Percentiles rank a stretch among this genome's conserved stretches.
Conservation (phyloP, 1,284 basidiomycete species). For the Rhodotorula sp. region DNA sequence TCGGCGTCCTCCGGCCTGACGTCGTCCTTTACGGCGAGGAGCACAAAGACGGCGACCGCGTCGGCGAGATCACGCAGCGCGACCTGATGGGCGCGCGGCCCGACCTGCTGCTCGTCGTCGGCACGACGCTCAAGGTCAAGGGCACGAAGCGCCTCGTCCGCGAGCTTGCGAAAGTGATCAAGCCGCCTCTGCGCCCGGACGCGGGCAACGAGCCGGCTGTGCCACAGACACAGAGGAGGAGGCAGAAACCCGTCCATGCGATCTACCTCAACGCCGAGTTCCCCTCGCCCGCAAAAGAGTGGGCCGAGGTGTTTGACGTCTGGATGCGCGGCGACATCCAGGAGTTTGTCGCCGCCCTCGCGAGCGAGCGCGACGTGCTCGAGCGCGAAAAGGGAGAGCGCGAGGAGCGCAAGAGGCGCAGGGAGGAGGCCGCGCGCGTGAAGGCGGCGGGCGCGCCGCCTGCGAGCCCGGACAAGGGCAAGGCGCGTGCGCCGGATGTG, state of each 20-base stretch:
- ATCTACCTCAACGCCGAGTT: constrained; percentile 89
- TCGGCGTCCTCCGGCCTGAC: constrained; percentile 79
- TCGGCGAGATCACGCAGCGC: constrained; percentile 73
- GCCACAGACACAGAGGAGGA: background rate
- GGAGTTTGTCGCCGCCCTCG: constrained; percentile 60
- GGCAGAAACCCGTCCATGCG: constrained; percentile 61
- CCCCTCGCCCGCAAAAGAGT: constrained; percentile 78
- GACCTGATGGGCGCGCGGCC: constrained; percentile 68
- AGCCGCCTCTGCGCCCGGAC: constrained; percentile 37
- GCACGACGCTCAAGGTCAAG: constrained; percentile 84
- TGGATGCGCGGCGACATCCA: constrained; percentile 92
- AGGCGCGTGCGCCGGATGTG: background rate
- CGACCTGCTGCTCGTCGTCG: constrained; percentile 85
- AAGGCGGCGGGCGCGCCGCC: background rate
- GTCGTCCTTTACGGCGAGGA: constrained; percentile 89
- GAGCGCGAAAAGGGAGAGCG: background rate
- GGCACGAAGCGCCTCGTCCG: constrained; percentile 91
- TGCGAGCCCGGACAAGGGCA: background rate
- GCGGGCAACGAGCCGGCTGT: too few relatives aligned
- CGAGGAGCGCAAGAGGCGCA: background rate
- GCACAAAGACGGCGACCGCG: constrained; percentile 83
- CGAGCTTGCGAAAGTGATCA: constrained; percentile 82
- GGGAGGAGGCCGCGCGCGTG: background rate
- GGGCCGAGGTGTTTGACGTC: constrained; percentile 87
- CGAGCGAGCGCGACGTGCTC: constrained; percentile 19